Evolutionary conservation across 2,329 filamentous ascomycete genomes (phyloP), one percentile per base, ranked within the genome.

Genomic region (Cladosporium phlei): DNA sequence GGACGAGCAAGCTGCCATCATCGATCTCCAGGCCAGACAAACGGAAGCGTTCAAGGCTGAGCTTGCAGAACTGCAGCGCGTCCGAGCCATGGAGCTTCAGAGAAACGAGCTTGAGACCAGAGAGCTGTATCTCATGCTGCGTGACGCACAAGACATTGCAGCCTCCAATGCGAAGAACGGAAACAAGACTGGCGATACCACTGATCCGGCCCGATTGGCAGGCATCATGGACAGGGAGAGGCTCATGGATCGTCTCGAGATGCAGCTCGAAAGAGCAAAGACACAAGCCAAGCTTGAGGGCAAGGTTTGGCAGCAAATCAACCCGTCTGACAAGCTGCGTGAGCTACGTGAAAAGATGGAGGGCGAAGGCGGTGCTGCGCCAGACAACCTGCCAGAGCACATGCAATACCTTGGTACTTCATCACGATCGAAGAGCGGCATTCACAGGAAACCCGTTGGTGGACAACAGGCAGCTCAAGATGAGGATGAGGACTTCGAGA

Each of bases 251-350:
- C 84, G 90, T 44, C 77, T 98, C 48, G 90, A 95, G 67, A 94
- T 88, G 75, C 93, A 97, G 69, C 80, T 98, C 32, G 91, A 97
- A 71, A 78, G 93, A 54, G 91, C 95, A 54, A 97, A 97, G 78
- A 97, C 93, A 1, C 90, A 97, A 64, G 95, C 88, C 69, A 96
- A 96, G 69, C 80, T 98, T 24, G 93, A 97, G 68, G 93, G 93
- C 56, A 88, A 88, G 65, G 83, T 88, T 7, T 95, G 91, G 86
- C 86, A 94, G 52, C 73, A 78, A 43, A 77, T 85, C 54, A 88
- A 88, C 27, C 91, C 93, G 10, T 96, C 89, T 34, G 93, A 98
- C 69, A 84, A 90, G 59, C 75, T 98, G 49, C 85, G 93, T 55
- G 91, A 94, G 55, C 75, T 97, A 39, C 85, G 93, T 49, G 91